These are phyloP conservation scores for Boletus sp. DNA, from an alignment of 768 basidiomycete genomes.

Conservation along the genomic window DNA sequence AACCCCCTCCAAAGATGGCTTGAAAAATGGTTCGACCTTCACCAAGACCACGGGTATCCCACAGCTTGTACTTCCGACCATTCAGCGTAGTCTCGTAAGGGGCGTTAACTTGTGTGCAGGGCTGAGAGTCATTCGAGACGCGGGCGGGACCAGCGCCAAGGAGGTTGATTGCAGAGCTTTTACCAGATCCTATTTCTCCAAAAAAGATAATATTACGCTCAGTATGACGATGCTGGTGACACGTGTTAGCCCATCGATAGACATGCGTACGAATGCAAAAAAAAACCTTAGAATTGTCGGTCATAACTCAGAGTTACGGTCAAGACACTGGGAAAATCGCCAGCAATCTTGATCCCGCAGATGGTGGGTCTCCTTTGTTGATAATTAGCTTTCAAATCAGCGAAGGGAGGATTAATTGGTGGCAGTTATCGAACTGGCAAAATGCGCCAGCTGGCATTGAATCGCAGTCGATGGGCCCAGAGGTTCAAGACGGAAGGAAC, in stretches of 20 bases:
- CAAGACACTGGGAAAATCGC: neutral
- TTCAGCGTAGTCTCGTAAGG: slow-evolving; percentile 5
- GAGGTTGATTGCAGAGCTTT: slow-evolving; percentile 30
- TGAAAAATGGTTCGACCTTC: slow-evolving; percentile 21
- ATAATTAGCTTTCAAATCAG: neutral
- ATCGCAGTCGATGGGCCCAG: neutral
- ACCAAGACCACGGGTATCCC: slow-evolving; percentile 41
- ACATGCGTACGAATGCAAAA: neutral
- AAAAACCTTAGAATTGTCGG: slow-evolving; percentile 10
- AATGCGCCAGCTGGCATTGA: neutral
- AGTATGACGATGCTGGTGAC: neutral
- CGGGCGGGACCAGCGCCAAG: slow-evolving; percentile 3
- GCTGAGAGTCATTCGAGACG: slow-evolving; percentile 7
- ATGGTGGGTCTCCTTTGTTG: neutral
- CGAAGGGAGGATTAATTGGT: neutral
- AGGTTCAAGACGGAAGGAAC: neutral
- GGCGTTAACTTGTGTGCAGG: slow-evolving; percentile 13
- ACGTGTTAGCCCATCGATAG: neutral
- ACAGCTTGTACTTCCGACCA: slow-evolving; percentile 16
- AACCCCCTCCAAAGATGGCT: slow-evolving; percentile 1
- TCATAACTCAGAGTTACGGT: neutral
- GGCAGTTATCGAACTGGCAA: neutral
- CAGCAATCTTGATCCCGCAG: neutral
- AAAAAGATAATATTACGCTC: slow-evolving; percentile 22
- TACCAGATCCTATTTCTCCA: slow-evolving; percentile 25